Evolutionary conservation across 495 filamentous ascomycete species (phyloP).

Genomic region (Thozetella sp.): DNA sequence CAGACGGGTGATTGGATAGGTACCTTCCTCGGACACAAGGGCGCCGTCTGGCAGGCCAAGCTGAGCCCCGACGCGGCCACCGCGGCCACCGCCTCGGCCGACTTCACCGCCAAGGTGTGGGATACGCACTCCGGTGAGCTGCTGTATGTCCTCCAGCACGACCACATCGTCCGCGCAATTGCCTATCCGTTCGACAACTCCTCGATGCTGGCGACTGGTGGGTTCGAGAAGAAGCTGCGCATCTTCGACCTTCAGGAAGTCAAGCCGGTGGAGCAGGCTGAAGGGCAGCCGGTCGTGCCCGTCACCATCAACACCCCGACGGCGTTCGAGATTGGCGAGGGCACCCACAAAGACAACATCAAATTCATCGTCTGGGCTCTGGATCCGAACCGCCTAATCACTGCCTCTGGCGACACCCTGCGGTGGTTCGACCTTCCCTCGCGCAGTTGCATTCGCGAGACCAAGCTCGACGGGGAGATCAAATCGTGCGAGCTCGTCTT

Average conservation of each 20-base stretch:
- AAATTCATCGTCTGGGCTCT: slow-evolving; percentile 92
- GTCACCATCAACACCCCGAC: slow-evolving; percentile 44
- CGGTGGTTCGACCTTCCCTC: slow-evolving; percentile 93
- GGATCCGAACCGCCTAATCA: slow-evolving; percentile 85
- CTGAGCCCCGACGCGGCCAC: slow-evolving; percentile 85
- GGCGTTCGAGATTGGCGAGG: slow-evolving; percentile 84
- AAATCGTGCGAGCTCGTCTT: slow-evolving; percentile 87
- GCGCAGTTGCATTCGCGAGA: slow-evolving; percentile 68
- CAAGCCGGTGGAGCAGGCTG: slow-evolving; percentile 18
- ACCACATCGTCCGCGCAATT: slow-evolving; percentile 92
- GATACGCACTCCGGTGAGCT: slow-evolving; percentile 94
- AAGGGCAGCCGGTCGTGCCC: slow-evolving; percentile 15
- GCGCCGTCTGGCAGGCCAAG: slow-evolving; percentile 93
- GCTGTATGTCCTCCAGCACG: slow-evolving; percentile 82
- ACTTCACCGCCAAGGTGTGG: slow-evolving; percentile 98
- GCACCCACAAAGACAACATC: slow-evolving; percentile 82
- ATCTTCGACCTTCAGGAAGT: slow-evolving; percentile 81
- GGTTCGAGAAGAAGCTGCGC: slow-evolving; percentile 93
- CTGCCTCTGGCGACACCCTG: slow-evolving; percentile 86
- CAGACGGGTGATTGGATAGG: slow-evolving; percentile 98
- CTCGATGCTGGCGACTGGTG: slow-evolving; percentile 83
- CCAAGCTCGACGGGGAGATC: slow-evolving; percentile 76
- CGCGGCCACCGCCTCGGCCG: slow-evolving; percentile 90
- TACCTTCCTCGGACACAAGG: slow-evolving; percentile 97
- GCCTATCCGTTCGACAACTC: slow-evolving; percentile 84